Conservation (phyloP, 352 stramenopile species). For the Phytophthora quininea region DNA sequence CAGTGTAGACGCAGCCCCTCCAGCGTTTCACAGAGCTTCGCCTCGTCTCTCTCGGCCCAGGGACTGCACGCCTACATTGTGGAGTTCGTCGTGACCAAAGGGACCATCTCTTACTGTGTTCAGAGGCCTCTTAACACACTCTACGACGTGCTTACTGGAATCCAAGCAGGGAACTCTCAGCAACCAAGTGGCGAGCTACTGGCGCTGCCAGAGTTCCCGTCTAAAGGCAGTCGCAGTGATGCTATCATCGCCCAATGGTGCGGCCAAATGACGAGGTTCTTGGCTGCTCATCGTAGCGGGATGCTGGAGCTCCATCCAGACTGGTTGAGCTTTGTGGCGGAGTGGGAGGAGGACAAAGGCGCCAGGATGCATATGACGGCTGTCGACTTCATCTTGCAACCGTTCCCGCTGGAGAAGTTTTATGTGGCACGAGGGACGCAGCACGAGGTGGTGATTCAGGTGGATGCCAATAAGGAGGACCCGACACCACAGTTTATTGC, state of each 20-base stretch:
- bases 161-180: conserved; percentile 18
- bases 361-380: conserved; percentile 75
- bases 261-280: conserved; percentile 60
- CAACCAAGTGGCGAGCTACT: not conserved
- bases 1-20: conserved; percentile 50
- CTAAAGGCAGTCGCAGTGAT: conserved; percentile 54
- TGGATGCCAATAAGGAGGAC: conserved; percentile 40
- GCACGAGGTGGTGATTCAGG: conserved; percentile 54
- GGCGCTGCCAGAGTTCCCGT: conserved; percentile 53
- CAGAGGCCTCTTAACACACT: conserved; percentile 48
- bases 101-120: conserved; percentile 59
- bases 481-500: conserved; percentile 61
- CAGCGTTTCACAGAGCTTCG: conserved; percentile 43
- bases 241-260: conserved; percentile 71
- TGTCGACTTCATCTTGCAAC: conserved; percentile 85
- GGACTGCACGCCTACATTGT: conserved; percentile 48
- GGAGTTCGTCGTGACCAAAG: conserved; percentile 69
- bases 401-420: conserved; percentile 76
- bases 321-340: conserved; percentile 66
- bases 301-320: conserved; percentile 43
- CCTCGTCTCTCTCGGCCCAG: conserved; percentile 42
- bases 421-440: conserved; percentile 47
- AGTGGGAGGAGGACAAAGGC: conserved; percentile 50
- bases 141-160: conserved; percentile 40
- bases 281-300: conserved; percentile 31